Conservation (phyloP, 176 grass and related monocot genomes). For the Dendrocalamus sinicus region DNA sequence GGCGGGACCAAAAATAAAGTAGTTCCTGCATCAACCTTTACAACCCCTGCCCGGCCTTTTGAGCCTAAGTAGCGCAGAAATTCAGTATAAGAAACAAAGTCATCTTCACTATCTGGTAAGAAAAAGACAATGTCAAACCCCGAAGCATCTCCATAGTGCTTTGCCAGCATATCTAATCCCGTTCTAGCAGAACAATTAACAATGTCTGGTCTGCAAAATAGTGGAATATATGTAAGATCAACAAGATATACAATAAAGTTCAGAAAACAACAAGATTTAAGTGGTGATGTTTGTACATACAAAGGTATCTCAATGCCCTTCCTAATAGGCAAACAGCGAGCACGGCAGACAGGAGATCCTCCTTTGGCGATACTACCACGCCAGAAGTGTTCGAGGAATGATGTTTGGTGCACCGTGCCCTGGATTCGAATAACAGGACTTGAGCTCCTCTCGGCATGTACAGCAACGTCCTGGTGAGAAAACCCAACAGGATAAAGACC, state of each 20-base stretch:
- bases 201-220: constrained; percentile 64
- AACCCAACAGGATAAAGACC: constrained; percentile 31
- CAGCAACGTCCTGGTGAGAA: constrained; percentile 40
- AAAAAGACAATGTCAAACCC: constrained; percentile 88
- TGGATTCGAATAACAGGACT: constrained; percentile 64
- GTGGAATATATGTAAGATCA: constrained; percentile 29
- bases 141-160: constrained; percentile 71
- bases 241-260: constrained; percentile 33
- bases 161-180: constrained; percentile 80
- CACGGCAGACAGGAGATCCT: constrained; percentile 81
- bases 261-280: constrained; percentile 18
- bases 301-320: constrained; percentile 72
- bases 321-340: constrained; percentile 81
- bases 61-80: constrained; percentile 79
- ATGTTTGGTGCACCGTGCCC: constrained; percentile 42
- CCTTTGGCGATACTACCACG: constrained; percentile 84
- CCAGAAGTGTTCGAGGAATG: constrained; percentile 67
- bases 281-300: constrained; percentile 57
- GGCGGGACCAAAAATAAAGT: constrained; percentile 91
- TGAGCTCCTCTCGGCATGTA: constrained; percentile 12
- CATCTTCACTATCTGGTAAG: constrained; percentile 87
- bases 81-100: constrained; percentile 94
- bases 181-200: constrained; percentile 91
- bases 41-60: constrained; percentile 93
- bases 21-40: constrained; percentile 76